Conservation (phyloP, 2,329 filamentous ascomycete species). For the Chlorencoelia australis region DNA sequence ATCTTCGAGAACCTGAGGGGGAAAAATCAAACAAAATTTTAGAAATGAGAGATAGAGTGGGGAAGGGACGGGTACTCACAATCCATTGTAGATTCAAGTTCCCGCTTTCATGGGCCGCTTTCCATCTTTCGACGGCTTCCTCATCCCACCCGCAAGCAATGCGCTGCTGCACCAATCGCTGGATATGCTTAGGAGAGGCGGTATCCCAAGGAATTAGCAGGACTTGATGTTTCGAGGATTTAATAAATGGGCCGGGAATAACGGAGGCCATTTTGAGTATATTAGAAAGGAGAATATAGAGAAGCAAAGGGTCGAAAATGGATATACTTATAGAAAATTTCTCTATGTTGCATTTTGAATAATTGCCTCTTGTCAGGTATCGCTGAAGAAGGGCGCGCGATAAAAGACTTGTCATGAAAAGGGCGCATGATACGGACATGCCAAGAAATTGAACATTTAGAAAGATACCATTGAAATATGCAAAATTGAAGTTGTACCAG, state of each 20-base stretch:
- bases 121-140: constrained; percentile 27
- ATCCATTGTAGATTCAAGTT: constrained; percentile 20
- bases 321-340: neutral
- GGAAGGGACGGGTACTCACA: constrained; percentile 7
- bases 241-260: neutral
- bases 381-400: no score
- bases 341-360: no score
- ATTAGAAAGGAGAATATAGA: neutral
- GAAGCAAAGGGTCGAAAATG: neutral
- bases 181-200: constrained; percentile 29
- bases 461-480: no score
- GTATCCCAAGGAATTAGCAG: constrained; percentile 37
- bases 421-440: no score
- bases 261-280: neutral
- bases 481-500: no score
- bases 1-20: constrained; percentile 14
- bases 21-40: no score
- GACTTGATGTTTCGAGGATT: constrained; percentile 17
- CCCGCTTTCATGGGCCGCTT: constrained; percentile 10
- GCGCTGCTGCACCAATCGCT: constrained; percentile 34
- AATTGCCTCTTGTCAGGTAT: no score
- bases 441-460: no score
- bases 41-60: neutral
- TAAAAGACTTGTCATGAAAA: no score
- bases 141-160: constrained; percentile 36